Conservation (phyloP, 805 yeast genomes). For the Suhomyces sp. region DNA sequence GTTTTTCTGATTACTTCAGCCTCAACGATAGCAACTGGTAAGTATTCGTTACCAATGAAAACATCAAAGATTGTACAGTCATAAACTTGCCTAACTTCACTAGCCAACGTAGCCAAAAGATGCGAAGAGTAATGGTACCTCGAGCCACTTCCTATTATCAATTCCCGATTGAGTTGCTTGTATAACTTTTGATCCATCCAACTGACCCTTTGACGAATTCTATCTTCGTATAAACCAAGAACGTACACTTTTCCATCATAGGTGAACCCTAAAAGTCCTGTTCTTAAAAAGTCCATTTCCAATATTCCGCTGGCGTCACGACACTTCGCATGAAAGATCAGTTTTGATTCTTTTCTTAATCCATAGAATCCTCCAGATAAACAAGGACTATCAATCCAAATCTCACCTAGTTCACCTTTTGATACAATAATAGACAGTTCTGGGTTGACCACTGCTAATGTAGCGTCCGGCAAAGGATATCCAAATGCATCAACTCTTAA, state of each 20-base stretch:
- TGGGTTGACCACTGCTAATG: slow-evolving; percentile 91
- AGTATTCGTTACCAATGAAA: slow-evolving; percentile 70
- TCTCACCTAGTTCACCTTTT: slow-evolving; percentile 85
- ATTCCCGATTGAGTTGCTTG: slow-evolving; percentile 24
- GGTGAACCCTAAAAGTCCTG: slow-evolving; percentile 87
- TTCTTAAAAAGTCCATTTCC: slow-evolving; percentile 79
- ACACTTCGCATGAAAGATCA: slow-evolving; percentile 80
- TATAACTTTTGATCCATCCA: slow-evolving; percentile 56
- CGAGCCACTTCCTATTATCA: slow-evolving; percentile 39
- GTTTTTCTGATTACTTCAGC: slow-evolving; percentile 48
- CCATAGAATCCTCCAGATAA: slow-evolving; percentile 90
- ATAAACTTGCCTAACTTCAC: slow-evolving; percentile 74
- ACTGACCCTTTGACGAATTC: slow-evolving; percentile 74
- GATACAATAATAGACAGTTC: slow-evolving; percentile 77
- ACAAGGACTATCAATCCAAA: slow-evolving; percentile 96
- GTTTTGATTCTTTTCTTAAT: slow-evolving; percentile 59
- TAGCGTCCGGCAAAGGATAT: slow-evolving; percentile 90
- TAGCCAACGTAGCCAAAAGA: slow-evolving; percentile 76
- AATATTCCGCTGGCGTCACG: slow-evolving; percentile 66
- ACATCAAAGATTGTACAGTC: slow-evolving; percentile 94
- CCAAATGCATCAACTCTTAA: slow-evolving; percentile 90
- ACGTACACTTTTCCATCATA: slow-evolving; percentile 85
- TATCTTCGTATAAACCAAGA: slow-evolving; percentile 86
- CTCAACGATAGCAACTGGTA: slow-evolving; percentile 85
- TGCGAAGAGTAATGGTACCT: slow-evolving; percentile 86